Evolutionary conservation across 768 basidiomycete genomes (phyloP), one percentile per base, ranked within the genome.

Genomic region (Hypholoma fasciculare): DNA sequence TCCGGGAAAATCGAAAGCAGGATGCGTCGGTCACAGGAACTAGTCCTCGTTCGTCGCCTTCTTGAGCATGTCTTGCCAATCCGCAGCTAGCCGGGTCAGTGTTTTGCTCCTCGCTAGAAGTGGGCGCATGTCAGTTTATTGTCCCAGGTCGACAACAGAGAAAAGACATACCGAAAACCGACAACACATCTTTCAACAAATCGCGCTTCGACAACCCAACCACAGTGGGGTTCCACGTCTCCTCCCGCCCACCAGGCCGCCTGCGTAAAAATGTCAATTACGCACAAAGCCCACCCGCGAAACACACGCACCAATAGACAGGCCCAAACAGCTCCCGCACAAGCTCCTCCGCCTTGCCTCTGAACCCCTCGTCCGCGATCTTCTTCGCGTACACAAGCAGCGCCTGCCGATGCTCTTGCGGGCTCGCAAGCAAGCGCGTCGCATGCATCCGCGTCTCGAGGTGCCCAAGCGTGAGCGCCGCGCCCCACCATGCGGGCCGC

Each of bases 271-370:
- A 20, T 51, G 57, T 56, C n/a, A 61, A 46, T 52, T n/a, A 57
- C 59, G 13, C 20, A 12, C 52, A n/a, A 8, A 56, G 30, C 12
- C 17, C 11, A 14, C 20, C 26, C 12, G 49, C 14, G 5, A 60
- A 42, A 57, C 59, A 56, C 23, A 43, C 90, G 58, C 67, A 96
- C 96, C 87, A 90, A 73, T 92, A 96, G 39, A 95, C 76, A 0
- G 95, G 96, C 14, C 96, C 95, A 64, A 90, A 87, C 52, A 98
- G 78, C 61, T 98, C 97, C 71, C 84, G 89, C 50, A 96, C 83
- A 55, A 99, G 72, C 71, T 98, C 96, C 70, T 97, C 96, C 16
- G 87, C 95, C 70, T 96, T 94, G 38, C 78, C 89, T 60, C 84
- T 78, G 70, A 94, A 94, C 0, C 90, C 94, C 69, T 96, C 94